phyloP scores from a whole-genome alignment of 176 grass and related monocot genomes.

The Raddia distichophylla region DNA sequence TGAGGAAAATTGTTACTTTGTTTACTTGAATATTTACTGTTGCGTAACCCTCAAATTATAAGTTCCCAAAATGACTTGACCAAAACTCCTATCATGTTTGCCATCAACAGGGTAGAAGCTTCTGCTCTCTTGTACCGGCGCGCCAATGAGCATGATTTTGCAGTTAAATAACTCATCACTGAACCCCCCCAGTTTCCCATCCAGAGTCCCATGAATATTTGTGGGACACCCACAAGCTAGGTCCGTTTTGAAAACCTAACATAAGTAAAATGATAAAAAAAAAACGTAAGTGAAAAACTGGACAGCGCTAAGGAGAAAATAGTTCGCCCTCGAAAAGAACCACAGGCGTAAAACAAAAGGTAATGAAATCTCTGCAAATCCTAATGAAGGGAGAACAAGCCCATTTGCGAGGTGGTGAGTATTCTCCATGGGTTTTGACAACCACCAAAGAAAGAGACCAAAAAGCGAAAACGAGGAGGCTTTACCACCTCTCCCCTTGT shows the following conservation, averaged over 20 bases:
- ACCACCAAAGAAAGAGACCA: not conserved
- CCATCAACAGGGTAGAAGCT: slow-evolving; percentile 90
- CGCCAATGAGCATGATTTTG: slow-evolving; percentile 73
- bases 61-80: slow-evolving; percentile 17
- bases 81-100: slow-evolving; percentile 38
- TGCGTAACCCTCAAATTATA: slow-evolving; percentile 8
- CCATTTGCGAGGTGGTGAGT: slow-evolving; percentile 15
- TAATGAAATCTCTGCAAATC: slow-evolving; percentile 36
- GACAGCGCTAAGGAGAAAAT: slow-evolving; percentile 29
- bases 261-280: slow-evolving; percentile 1
- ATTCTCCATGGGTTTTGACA: not conserved
- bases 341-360: slow-evolving; percentile 1
- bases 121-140: slow-evolving; percentile 85
- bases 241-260: slow-evolving; percentile 40
- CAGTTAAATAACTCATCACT: slow-evolving; percentile 53
- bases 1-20: slow-evolving; percentile 53
- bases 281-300: slow-evolving; percentile 35
- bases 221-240: not conserved
- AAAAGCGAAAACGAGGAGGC: not conserved
- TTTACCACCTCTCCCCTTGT: slow-evolving; percentile 35
- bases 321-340: slow-evolving; percentile 10
- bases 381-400: not conserved
- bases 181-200: slow-evolving; percentile 21
- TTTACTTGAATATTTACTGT: slow-evolving; percentile 33
- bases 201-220: not conserved